Evolutionary conservation across 352 stramenopile genomes (phyloP).

Genomic region (Saprolegnia diclina): DNA sequence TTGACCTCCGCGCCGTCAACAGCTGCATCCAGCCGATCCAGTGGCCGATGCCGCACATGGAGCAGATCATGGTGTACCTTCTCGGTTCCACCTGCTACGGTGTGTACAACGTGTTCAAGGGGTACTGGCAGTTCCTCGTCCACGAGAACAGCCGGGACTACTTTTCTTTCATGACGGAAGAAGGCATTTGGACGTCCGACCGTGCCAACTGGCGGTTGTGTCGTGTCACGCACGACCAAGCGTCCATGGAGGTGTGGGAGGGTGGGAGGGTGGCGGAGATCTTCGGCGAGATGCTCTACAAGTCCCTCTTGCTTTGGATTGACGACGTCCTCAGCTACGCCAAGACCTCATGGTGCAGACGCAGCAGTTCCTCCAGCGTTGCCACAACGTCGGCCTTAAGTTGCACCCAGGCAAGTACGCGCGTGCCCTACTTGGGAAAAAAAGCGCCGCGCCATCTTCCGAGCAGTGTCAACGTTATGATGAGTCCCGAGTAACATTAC

Average conservation of each 20-base stretch:
- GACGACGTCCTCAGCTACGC: conserved; percentile 1
- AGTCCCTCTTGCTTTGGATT: conserved; percentile 4
- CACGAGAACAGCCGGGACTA: conserved; percentile 27
- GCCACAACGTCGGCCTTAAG: neutral
- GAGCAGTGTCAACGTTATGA: too few relatives aligned
- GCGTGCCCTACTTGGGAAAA: too few relatives aligned
- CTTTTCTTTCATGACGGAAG: conserved; percentile 31
- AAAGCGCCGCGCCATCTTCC: too few relatives aligned
- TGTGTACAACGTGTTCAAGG: conserved; percentile 15
- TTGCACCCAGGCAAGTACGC: conserved; percentile 6
- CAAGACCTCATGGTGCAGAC: neutral
- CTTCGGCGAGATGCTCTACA: conserved; percentile 8
- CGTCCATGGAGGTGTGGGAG: neutral
- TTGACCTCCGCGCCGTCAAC: conserved; percentile 25
- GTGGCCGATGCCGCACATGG: conserved; percentile 28
- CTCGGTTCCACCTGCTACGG: conserved; percentile 16
- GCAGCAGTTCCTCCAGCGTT: neutral
- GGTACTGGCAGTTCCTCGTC: conserved; percentile 26
- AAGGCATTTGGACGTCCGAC: conserved; percentile 28
- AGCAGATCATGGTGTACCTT: conserved; percentile 15
- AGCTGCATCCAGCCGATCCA: conserved; percentile 5
- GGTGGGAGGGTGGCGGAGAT: too few relatives aligned
- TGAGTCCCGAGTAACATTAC: too few relatives aligned
- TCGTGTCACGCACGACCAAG: conserved; percentile 2
- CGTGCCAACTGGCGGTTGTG: neutral